Percentiles rank a stretch among this genome's conserved stretches.
Conservation (phyloP, 2,329 filamentous ascomycete genomes). For the Fusarium goolgardi region DNA sequence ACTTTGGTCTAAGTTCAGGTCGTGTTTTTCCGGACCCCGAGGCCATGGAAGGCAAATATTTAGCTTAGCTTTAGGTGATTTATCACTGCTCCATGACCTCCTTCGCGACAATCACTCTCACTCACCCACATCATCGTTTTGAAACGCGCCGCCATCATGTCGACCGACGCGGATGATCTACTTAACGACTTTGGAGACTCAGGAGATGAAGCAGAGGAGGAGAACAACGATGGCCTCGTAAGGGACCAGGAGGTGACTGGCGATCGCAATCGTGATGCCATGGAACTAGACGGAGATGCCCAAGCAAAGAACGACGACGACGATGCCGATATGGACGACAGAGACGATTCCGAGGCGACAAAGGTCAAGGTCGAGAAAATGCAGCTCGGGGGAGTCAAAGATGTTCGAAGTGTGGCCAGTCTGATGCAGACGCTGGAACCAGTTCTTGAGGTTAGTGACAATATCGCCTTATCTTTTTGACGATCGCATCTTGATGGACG, state of each 20-base stretch:
- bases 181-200: constrained; percentile 76
- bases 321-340: constrained; percentile 59
- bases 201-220: constrained; percentile 78
- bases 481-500: constrained; percentile 43
- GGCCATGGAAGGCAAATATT: constrained; percentile 32
- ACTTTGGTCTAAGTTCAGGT: not conserved
- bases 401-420: constrained; percentile 81
- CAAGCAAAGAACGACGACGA: constrained; percentile 67
- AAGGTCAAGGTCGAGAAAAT: constrained; percentile 87
- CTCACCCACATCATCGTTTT: constrained; percentile 15
- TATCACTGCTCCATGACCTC: constrained; percentile 15
- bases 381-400: constrained; percentile 77
- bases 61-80: constrained; percentile 19
- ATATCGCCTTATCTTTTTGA: constrained; percentile 38
- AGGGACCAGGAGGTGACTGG: constrained; percentile 56
- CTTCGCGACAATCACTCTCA: constrained; percentile 31
- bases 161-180: constrained; percentile 91
- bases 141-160: constrained; percentile 67
- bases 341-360: constrained; percentile 74
- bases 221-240: constrained; percentile 63
- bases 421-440: constrained; percentile 86
- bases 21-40: not conserved
- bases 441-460: constrained; percentile 79
- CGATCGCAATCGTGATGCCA: constrained; percentile 62
- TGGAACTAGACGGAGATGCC: constrained; percentile 55